Conservation (phyloP, 2,329 filamentous ascomycete genomes). For the Colletotrichum chrysophilum region DNA sequence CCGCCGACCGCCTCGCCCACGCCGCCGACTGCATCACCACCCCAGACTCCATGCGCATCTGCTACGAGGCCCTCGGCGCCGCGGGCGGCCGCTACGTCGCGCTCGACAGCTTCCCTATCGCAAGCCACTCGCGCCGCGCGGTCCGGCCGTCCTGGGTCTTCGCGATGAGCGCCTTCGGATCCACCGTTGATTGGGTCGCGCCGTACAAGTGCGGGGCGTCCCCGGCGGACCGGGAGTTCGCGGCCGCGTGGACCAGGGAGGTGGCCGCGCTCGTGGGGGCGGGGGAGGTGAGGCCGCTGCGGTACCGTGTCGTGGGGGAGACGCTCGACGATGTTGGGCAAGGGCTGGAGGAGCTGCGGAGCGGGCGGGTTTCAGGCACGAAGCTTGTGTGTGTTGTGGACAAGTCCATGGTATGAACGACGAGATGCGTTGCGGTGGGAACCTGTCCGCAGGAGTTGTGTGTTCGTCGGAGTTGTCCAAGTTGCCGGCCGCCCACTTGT, state of each 20-base stretch:
- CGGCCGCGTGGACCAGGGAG: background rate
- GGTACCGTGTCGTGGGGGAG: background rate
- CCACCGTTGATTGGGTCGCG: background rate
- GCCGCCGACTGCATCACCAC: slow-evolving; percentile 49
- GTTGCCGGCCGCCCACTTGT: background rate
- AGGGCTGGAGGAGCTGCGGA: background rate
- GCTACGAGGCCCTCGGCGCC: slow-evolving; percentile 41
- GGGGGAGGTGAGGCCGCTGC: background rate
- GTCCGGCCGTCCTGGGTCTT: background rate
- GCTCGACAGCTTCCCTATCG: slow-evolving; percentile 30
- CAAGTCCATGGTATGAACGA: background rate
- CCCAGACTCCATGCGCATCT: slow-evolving; percentile 35
- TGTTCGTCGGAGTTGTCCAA: background rate
- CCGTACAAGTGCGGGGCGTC: background rate
- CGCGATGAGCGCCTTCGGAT: background rate
- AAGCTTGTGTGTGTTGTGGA: background rate
- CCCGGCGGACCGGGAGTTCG: background rate
- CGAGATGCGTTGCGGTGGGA: background rate
- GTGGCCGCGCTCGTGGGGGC: background rate
- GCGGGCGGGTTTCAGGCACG: background rate
- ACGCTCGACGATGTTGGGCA: background rate
- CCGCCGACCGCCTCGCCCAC: slow-evolving; percentile 38
- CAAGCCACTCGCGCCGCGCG: background rate
- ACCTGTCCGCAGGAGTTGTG: background rate
- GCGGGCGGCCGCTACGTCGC: slow-evolving; percentile 42